phyloP scores from a whole-genome alignment of 2,329 filamentous ascomycete genomes.

The Colletotrichum nymphaeae region DNA sequence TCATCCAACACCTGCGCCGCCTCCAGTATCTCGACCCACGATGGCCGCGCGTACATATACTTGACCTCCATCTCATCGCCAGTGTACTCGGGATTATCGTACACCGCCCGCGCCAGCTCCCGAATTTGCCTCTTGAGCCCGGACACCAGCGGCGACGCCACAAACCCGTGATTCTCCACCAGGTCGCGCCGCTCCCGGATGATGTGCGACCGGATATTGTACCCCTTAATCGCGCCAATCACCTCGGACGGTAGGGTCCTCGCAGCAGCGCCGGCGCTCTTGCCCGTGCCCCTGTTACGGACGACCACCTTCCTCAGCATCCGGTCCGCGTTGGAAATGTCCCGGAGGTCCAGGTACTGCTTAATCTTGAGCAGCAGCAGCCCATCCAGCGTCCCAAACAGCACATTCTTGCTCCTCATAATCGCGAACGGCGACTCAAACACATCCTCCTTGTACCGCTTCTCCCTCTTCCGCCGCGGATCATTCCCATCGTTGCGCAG shows the following conservation, averaged over 20 bases:
- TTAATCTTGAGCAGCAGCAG: conserved; percentile 42
- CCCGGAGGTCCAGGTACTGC: conserved; percentile 42
- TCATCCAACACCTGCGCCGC: not conserved
- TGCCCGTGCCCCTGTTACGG: not conserved
- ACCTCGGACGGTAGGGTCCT: not conserved
- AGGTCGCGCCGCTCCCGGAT: not conserved
- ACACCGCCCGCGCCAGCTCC: not conserved
- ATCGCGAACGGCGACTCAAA: conserved; percentile 35
- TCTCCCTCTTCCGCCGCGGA: not conserved
- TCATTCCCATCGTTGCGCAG: conserved; percentile 37
- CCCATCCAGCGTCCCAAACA: conserved; percentile 26
- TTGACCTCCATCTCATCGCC: not conserved
- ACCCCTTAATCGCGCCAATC: not conserved
- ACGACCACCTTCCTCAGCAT: not conserved
- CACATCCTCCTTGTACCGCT: conserved; percentile 31
- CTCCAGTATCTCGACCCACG: too few species aligned
- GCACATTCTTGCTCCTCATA: not conserved
- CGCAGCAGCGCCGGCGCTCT: too few species aligned
- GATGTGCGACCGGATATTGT: not conserved
- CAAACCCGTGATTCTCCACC: not conserved
- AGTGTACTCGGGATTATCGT: not conserved
- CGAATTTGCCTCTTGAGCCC: conserved; percentile 2
- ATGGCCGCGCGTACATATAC: not conserved
- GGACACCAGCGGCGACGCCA: not conserved
- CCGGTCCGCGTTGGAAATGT: conserved; percentile 27